Conservation (phyloP, 106 monocot genomes). For the Dioscorea zingiberensis region DNA sequence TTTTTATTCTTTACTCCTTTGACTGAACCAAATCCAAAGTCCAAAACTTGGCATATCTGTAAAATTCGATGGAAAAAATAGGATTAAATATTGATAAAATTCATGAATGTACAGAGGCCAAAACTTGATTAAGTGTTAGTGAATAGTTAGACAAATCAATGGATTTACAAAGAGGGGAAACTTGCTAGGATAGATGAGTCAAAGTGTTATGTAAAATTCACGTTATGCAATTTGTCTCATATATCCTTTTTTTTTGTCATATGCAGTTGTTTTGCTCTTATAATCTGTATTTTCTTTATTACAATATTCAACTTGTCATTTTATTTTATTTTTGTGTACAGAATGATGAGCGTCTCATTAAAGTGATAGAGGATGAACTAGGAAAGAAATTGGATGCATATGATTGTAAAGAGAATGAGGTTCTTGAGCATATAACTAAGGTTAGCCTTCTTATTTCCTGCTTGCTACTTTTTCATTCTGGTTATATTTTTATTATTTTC, state of each 20-base stretch:
- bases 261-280: background rate
- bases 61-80: too few species aligned
- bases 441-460: slow-evolving; percentile 19
- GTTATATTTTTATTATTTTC: background rate
- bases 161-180: too few species aligned
- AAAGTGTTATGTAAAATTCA: too few species aligned
- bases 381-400: slow-evolving; percentile 50
- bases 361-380: slow-evolving; percentile 65
- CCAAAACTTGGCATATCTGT: too few species aligned
- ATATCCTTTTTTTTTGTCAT: background rate
- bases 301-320: too few species aligned
- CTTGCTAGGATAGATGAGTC: too few species aligned
- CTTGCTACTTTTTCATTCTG: background rate
- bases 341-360: slow-evolving; percentile 80
- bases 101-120: too few species aligned
- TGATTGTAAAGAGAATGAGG: slow-evolving; percentile 62
- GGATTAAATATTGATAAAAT: background rate
- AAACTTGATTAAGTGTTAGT: too few species aligned
- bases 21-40: too few species aligned
- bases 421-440: slow-evolving; percentile 75
- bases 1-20: too few species aligned
- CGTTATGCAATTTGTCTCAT: background rate
- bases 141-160: too few species aligned
- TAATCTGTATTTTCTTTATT: background rate
- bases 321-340: slow-evolving; percentile 21